A percentile compares a stretch with the other conserved stretches of the same genome.
phyloP scores from a whole-genome alignment of 805 yeast genomes.

The Yamadazyma nakazawae region DNA sequence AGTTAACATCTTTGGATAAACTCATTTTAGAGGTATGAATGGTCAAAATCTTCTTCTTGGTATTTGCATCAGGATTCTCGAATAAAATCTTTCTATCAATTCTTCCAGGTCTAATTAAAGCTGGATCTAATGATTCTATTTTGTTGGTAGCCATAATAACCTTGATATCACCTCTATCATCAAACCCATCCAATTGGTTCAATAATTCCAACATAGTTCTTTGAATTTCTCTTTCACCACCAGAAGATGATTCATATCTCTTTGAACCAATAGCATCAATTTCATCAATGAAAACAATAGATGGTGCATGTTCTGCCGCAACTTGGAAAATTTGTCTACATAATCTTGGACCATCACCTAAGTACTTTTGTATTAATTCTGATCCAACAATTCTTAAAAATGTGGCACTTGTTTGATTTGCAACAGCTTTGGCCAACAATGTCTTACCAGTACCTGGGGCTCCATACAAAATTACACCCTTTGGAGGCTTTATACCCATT shows the following conservation, averaged over 20 bases:
- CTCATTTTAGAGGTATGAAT: conserved; percentile 95
- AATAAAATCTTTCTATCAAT: conserved; percentile 93
- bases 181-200: conserved; percentile 95
- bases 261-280: conserved; percentile 99
- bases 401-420: conserved; percentile 95
- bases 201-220: conserved; percentile 95
- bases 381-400: conserved; percentile 95
- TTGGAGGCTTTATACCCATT: conserved; percentile 98
- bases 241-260: conserved; percentile 93
- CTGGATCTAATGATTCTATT: conserved; percentile 92
- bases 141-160: conserved; percentile 98
- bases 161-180: conserved; percentile 94
- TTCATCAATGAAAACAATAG: conserved; percentile 98
- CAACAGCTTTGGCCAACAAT: conserved; percentile 93
- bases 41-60: conserved; percentile 86
- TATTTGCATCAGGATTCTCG: conserved; percentile 91
- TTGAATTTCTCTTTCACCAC: conserved; percentile 97
- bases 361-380: conserved; percentile 91
- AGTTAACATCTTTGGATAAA: conserved; percentile 79
- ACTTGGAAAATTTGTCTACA: conserved; percentile 92
- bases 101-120: conserved; percentile 94
- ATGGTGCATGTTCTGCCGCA: conserved; percentile 96
- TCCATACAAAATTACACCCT: conserved; percentile 95
- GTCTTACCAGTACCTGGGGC: conserved; percentile 99
- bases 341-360: conserved; percentile 97